phyloP scores from a whole-genome alignment of 805 yeast species.

The Spathaspora hagerdaliae region DNA sequence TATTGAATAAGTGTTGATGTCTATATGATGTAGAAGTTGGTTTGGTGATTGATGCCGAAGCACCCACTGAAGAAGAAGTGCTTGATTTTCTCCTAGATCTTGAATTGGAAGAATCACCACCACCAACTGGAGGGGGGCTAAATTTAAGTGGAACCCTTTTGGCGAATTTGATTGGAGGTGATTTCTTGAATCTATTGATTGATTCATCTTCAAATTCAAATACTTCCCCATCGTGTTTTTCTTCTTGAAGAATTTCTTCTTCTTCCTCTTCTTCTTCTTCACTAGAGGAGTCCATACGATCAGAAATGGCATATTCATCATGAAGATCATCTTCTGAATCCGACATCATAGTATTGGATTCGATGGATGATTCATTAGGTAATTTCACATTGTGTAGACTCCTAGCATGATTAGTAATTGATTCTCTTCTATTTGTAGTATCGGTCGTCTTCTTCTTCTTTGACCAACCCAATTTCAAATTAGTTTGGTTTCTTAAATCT shows the following conservation, averaged over 20 bases:
- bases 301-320: constrained; percentile 13
- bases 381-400: constrained; percentile 45
- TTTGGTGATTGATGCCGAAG: constrained; percentile 5
- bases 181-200: constrained; percentile 12
- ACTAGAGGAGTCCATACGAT: constrained; percentile 18
- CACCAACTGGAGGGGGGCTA: constrained; percentile 30
- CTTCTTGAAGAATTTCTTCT: not conserved
- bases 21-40: constrained; percentile 11
- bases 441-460: constrained; percentile 21
- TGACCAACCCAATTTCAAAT: constrained; percentile 35
- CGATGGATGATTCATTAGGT: constrained; percentile 34
- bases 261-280: constrained; percentile 12
- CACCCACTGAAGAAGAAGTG: constrained; percentile 16
- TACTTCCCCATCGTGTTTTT: not conserved
- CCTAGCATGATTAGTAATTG: constrained; percentile 43
- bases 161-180: constrained; percentile 40
- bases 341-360: constrained; percentile 20
- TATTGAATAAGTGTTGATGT: constrained; percentile 29
- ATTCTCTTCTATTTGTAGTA: constrained; percentile 37
- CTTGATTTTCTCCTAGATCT: constrained; percentile 25
- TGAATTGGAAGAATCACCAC: constrained; percentile 12
- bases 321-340: constrained; percentile 31
- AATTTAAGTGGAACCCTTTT: constrained; percentile 37
- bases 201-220: constrained; percentile 25
- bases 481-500: constrained; percentile 32